phyloP scores from a whole-genome alignment of 2,329 filamentous ascomycete species.

The Alternaria viburni region DNA sequence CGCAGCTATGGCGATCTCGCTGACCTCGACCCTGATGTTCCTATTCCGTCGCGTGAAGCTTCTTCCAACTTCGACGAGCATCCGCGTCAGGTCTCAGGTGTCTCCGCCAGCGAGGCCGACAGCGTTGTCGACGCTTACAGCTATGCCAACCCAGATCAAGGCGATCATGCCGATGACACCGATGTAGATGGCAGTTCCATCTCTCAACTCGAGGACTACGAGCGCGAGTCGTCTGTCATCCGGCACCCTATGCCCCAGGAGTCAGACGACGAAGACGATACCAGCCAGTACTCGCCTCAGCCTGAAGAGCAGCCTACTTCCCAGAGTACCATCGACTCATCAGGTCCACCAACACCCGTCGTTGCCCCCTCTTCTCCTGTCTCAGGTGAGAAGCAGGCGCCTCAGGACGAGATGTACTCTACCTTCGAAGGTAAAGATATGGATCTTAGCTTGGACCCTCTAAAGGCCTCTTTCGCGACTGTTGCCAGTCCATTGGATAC shows the following conservation, averaged over 20 bases:
- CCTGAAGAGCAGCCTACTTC: conserved; percentile 44
- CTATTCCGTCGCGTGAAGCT: conserved; percentile 85
- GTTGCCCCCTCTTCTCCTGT: conserved; percentile 37
- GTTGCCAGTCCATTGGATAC: conserved; percentile 40
- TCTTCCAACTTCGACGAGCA: conserved; percentile 64
- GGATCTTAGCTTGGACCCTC: conserved; percentile 61
- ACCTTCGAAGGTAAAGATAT: conserved; percentile 60
- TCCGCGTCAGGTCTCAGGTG: conserved; percentile 66
- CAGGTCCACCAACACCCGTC: conserved; percentile 56
- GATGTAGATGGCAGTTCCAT: conserved; percentile 64
- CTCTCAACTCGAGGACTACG: conserved; percentile 51
- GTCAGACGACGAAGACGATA: conserved; percentile 59
- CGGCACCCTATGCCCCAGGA: conserved; percentile 55
- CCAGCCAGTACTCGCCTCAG: conserved; percentile 61
- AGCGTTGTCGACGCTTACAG: conserved; percentile 66
- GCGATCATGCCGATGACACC: conserved; percentile 58
- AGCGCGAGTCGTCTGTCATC: conserved; percentile 61
- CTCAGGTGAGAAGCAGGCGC: conserved; percentile 35
- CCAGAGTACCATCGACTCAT: conserved; percentile 48
- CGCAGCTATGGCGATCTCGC: conserved; percentile 60
- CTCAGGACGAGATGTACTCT: conserved; percentile 54
- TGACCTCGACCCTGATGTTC: conserved; percentile 81
- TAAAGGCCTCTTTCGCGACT: conserved; percentile 53
- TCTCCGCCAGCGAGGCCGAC: conserved; percentile 60
- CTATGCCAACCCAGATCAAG: conserved; percentile 60